A percentile compares a stretch with the other conserved stretches of the same genome.
These are phyloP conservation scores for Magnusiomyces paraingens DNA, from an alignment of 1,139 yeast species.

Conservation along the genomic window DNA sequence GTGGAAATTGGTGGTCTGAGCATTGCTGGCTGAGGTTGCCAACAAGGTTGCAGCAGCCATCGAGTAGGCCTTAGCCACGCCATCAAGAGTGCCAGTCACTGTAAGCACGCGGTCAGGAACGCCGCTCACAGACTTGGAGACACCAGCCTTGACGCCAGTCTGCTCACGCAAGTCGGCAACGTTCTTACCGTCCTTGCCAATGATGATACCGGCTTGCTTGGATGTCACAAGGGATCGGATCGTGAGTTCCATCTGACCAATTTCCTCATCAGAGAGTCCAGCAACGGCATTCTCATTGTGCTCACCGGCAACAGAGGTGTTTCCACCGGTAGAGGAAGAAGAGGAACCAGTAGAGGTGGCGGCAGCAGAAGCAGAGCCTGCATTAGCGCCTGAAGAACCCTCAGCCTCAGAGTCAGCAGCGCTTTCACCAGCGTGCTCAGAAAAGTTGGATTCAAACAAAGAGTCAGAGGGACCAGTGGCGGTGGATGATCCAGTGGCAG, in stretches of 20 bases:
- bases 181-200: constrained; percentile 80
- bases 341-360: neutral
- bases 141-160: constrained; percentile 83
- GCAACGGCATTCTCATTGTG: constrained; percentile 3
- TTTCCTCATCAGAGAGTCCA: constrained; percentile 13
- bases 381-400: neutral
- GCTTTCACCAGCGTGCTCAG: constrained; percentile 7
- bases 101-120: constrained; percentile 81
- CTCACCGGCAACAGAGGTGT: neutral
- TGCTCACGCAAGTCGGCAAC: constrained; percentile 72
- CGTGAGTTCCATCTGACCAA: constrained; percentile 22
- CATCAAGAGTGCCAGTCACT: constrained; percentile 70
- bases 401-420: neutral
- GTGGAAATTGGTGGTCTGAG: constrained; percentile 45
- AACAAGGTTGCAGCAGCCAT: constrained; percentile 62
- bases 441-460: constrained; percentile 14
- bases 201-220: constrained; percentile 86
- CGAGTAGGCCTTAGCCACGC: constrained; percentile 66
- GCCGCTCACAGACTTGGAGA: constrained; percentile 74
- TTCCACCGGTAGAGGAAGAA: neutral
- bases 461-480: constrained; percentile 7
- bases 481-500: neutral
- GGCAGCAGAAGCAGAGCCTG: neutral
- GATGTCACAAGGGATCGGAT: constrained; percentile 68
- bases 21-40: constrained; percentile 30